Evolutionary conservation across 805 yeast genomes (phyloP).

Genomic region (Ogataea paraovalis): DNA sequence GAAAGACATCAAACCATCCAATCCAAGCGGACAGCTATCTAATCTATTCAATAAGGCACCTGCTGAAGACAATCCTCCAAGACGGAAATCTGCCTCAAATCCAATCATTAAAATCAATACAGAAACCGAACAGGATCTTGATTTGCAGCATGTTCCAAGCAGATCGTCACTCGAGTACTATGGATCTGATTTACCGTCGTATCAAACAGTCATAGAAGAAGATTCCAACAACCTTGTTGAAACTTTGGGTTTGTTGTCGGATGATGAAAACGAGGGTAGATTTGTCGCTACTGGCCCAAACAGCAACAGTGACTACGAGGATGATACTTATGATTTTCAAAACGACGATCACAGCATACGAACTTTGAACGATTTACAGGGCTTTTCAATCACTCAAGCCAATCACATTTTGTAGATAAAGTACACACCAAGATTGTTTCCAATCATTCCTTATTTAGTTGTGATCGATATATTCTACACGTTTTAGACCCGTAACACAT

Average conservation of each 20-base stretch:
- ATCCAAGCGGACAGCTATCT: neutral
- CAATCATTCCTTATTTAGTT: no score
- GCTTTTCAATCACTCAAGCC: slow-evolving; percentile 15
- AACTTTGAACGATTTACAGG: slow-evolving; percentile 16
- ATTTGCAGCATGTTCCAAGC: slow-evolving; percentile 19
- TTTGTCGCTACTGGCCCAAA: no score
- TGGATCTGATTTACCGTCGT: slow-evolving; percentile 24
- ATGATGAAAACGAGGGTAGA: slow-evolving; percentile 11
- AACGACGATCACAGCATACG: slow-evolving; percentile 8
- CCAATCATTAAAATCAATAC: slow-evolving; percentile 1
- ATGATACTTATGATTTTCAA: neutral
- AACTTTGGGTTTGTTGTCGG: slow-evolving; percentile 23
- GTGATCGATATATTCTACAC: no score
- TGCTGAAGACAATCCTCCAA: neutral
- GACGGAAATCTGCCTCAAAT: neutral
- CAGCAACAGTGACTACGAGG: neutral
- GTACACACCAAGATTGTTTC: no score
- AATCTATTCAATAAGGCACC: neutral
- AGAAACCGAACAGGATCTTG: neutral
- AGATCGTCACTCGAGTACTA: slow-evolving; percentile 24
- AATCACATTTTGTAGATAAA: slow-evolving; percentile 6
- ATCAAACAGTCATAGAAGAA: slow-evolving; percentile 25
- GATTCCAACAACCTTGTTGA: slow-evolving; percentile 19
- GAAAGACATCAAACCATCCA: neutral
- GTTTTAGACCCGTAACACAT: no score